Evolutionary conservation across 2,329 filamentous ascomycete species (phyloP).

Genomic region (Hymenoscyphus salicellus): DNA sequence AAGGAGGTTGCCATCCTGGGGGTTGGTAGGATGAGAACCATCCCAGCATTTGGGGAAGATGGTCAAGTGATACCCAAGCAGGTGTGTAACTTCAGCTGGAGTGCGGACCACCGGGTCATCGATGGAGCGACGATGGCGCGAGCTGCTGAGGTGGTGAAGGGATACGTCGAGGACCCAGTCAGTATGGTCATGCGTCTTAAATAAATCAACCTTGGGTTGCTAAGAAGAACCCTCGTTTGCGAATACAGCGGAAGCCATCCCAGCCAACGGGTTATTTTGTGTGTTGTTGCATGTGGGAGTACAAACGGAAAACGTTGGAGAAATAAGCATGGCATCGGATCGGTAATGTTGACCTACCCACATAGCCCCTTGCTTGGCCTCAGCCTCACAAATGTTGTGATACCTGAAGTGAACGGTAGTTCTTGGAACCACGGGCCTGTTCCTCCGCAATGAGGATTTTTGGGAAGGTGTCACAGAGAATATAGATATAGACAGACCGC

Average conservation of each 20-base stretch:
- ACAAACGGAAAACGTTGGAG: neutral
- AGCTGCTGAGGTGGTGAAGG: slow-evolving; percentile 77
- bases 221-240: neutral
- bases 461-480: neutral
- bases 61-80: slow-evolving; percentile 67
- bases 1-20: slow-evolving; percentile 90
- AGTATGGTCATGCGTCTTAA: slow-evolving; percentile 79
- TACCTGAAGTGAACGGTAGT: slow-evolving; percentile 11
- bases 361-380: slow-evolving; percentile 6
- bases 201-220: slow-evolving; percentile 42
- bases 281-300: neutral
- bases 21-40: slow-evolving; percentile 72
- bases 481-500: slow-evolving; percentile 11
- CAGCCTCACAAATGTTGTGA: slow-evolving; percentile 15
- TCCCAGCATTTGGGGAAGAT: slow-evolving; percentile 70
- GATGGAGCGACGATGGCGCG: slow-evolving; percentile 94
- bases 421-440: slow-evolving; percentile 12
- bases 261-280: neutral
- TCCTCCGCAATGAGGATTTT: slow-evolving; percentile 16
- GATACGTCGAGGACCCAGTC: slow-evolving; percentile 79
- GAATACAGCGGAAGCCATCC: slow-evolving; percentile 5
- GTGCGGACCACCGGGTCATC: slow-evolving; percentile 88
- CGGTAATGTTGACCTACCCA: neutral
- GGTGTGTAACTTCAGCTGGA: slow-evolving; percentile 91
- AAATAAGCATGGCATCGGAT: slow-evolving; percentile 4